Evolutionary conservation across 345 rosid genomes (phyloP), one percentile per base, ranked within the genome.

Genomic region (Pistacia vera): DNA sequence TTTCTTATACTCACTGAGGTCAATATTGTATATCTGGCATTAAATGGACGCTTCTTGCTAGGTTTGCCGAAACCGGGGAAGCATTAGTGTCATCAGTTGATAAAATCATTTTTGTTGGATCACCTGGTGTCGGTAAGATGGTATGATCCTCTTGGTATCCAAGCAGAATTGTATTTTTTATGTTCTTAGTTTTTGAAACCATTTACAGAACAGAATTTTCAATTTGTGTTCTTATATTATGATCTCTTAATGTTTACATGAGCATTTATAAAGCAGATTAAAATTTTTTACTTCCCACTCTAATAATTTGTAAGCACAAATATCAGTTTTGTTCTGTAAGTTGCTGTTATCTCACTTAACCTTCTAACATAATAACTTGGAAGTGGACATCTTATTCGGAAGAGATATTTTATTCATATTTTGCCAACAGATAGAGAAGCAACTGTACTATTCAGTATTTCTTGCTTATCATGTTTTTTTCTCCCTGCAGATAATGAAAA

Each of bases 21-120:
- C 62, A 8, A 28, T 60, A 55, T 54, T 55, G 25, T 35, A 57
- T 41, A 49, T 72, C 59, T 70, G 20, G 57, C 80, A 76, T 58
- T 75, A 72, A 72, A 69, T 51, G 52, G 46, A 17, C 75, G 64
- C 68, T 64, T 75, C 38, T 81, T 68, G 59, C 38, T 78, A 96
- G 98, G 83, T 93, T 90, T 91, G 89, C 90, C 75, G 99, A 93
- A 82, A 93, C 98, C 10, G 99, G 99, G 81, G 99, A 96, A 83
- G 97, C 98, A 20, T 85, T 93, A 62, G 97, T 96, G 69, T 89
- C 97, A 74, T 85, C 97, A 67, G 99, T 86, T 82, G 98, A 96
- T 81, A 96, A 93, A 82, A 81, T 93, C 83, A 93, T 96, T 78
- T 93, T 96, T 88, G 98, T 93, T 80, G 99, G 98, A 82, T 93